Percentiles rank a stretch among this genome's conserved stretches.
phyloP scores from a whole-genome alignment of 2,329 filamentous ascomycete genomes.

The Cucurbitaria berberidis region DNA sequence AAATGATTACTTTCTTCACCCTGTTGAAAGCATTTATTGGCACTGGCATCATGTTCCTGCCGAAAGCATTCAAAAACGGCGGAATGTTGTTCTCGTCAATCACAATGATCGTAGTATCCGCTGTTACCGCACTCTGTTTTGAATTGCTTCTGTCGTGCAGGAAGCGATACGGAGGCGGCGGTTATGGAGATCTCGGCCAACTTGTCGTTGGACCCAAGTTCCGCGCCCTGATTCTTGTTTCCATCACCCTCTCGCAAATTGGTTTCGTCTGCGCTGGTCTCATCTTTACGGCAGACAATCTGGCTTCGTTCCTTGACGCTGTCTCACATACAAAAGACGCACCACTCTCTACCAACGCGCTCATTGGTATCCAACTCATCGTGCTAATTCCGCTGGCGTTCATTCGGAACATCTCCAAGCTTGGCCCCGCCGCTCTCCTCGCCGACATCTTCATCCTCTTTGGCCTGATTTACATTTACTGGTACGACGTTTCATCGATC shows the following conservation, averaged over 20 bases:
- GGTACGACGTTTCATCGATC: constrained; percentile 68
- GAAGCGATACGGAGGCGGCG: constrained; percentile 67
- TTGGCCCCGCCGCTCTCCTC: constrained; percentile 71
- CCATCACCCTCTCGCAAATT: constrained; percentile 75
- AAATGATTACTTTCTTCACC: constrained; percentile 78
- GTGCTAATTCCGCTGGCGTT: constrained; percentile 70
- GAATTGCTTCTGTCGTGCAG: constrained; percentile 73
- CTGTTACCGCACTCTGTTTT: constrained; percentile 73
- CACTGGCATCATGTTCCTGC: constrained; percentile 82
- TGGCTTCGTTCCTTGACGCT: constrained; percentile 70
- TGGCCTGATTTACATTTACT: constrained; percentile 75
- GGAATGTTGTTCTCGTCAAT: constrained; percentile 77
- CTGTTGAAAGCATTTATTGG: constrained; percentile 79
- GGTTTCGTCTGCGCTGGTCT: constrained; percentile 80
- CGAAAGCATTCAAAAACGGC: constrained; percentile 79
- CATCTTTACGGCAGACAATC: constrained; percentile 78
- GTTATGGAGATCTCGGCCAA: constrained; percentile 79
- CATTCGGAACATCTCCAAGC: constrained; percentile 77
- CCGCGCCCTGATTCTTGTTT: constrained; percentile 69
- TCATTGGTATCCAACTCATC: constrained; percentile 71
- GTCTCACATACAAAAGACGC: constrained; percentile 57
- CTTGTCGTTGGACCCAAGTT: constrained; percentile 60
- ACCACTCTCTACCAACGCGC: constrained; percentile 61
- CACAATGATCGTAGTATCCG: constrained; percentile 68
- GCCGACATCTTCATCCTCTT: constrained; percentile 76